phyloP scores from a whole-genome alignment of 1,139 yeast genomes.

The Nakaseomyces kungkrabaensis region DNA sequence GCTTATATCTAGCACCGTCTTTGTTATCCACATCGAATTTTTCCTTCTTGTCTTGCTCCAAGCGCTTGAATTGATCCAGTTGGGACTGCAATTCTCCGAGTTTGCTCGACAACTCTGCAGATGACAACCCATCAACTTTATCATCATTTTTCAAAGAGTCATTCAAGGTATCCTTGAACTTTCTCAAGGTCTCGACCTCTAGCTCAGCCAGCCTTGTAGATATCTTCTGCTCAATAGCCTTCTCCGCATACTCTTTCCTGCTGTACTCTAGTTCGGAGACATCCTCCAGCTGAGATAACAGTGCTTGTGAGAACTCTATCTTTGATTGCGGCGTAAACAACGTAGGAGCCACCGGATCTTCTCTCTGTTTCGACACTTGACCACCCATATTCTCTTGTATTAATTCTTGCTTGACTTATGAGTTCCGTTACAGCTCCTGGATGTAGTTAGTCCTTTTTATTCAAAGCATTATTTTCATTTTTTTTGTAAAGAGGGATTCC shows the following conservation, averaged over 20 bases:
- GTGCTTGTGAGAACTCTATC: conserved; percentile 61
- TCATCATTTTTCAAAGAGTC: conserved; percentile 33
- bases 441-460: too few species aligned
- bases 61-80: conserved; percentile 30
- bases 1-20: conserved; percentile 31
- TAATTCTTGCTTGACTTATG: too few species aligned
- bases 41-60: conserved; percentile 27
- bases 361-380: conserved; percentile 10
- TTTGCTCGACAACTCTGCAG: conserved; percentile 33
- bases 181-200: conserved; percentile 47
- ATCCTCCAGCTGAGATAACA: conserved; percentile 61
- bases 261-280: conserved; percentile 74
- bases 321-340: conserved; percentile 48
- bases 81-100: conserved; percentile 38
- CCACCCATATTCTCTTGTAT: conserved; percentile 7
- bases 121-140: conserved; percentile 22
- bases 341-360: conserved; percentile 6
- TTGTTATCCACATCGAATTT: conserved; percentile 14
- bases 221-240: conserved; percentile 69
- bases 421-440: too few species aligned
- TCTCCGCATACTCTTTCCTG: conserved; percentile 69
- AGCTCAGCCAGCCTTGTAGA: conserved; percentile 53
- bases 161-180: conserved; percentile 45
- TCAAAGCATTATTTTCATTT: too few species aligned
- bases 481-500: too few species aligned